A percentile compares a stretch with the other conserved stretches of the same genome.
phyloP scores from a whole-genome alignment of 768 basidiomycete genomes.

The Lentinus tigrinus region DNA sequence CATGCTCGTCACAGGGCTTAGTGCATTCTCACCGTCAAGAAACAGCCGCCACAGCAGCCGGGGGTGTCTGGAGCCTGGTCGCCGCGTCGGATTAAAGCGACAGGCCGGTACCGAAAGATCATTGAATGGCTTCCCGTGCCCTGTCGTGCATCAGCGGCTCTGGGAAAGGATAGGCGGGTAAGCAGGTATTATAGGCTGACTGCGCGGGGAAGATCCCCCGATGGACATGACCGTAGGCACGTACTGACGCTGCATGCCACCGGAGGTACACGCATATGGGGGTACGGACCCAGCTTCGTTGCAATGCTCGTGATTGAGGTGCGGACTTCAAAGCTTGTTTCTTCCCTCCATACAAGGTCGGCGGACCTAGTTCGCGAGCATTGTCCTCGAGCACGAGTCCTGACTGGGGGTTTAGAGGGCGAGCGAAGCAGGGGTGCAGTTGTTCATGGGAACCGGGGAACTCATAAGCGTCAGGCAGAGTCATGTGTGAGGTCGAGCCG shows the following conservation, averaged over 20 bases:
- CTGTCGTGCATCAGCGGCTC: not conserved
- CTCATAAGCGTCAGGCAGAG: not conserved
- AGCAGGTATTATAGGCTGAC: not conserved
- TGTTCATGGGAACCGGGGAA: not conserved
- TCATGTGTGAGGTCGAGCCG: constrained; percentile 2
- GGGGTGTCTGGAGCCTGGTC: not conserved
- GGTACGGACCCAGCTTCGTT: not conserved
- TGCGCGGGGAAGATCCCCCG: not conserved
- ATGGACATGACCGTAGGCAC: not conserved
- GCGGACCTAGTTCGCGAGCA: not conserved
- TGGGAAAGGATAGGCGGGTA: not conserved
- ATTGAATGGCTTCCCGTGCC: constrained; percentile 9
- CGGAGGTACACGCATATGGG: not conserved
- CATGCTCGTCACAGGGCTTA: constrained; percentile 12
- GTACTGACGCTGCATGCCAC: not conserved
- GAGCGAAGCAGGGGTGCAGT: not conserved
- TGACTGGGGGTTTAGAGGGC: not conserved
- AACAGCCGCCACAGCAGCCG: constrained; percentile 1
- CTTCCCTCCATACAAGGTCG: not conserved
- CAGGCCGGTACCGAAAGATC: constrained; percentile 9
- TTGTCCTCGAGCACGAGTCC: not conserved
- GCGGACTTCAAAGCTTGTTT: constrained; percentile 2
- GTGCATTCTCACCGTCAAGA: constrained; percentile 7
- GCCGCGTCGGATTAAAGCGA: not conserved
- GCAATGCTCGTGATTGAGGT: not conserved